Conservation (phyloP, 1,284 basidiomycete species). For the Leucocoprinus gongylophorus region DNA sequence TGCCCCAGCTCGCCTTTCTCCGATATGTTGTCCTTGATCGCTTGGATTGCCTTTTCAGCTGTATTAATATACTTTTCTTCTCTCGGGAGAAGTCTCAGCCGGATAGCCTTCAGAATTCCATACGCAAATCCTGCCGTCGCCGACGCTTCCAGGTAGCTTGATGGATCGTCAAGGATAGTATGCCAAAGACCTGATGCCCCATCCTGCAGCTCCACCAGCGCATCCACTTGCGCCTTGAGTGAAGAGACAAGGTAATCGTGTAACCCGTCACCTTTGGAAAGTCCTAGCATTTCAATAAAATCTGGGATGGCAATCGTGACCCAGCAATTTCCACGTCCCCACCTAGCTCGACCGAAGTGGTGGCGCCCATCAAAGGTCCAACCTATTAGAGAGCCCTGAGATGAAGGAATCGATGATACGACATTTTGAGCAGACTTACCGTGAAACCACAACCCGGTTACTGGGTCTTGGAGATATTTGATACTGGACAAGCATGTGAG, state of each 20-base stretch:
- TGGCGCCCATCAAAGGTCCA: constrained; percentile 48
- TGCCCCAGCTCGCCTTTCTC: constrained; percentile 46
- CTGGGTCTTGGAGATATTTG: constrained; percentile 44
- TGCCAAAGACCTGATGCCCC: constrained; percentile 50
- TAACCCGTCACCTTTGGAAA: constrained; percentile 38
- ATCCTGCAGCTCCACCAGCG: constrained; percentile 46
- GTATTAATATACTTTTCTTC: constrained; percentile 38
- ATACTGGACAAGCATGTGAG: constrained; percentile 22
- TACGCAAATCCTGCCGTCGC: constrained; percentile 59
- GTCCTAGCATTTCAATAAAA: constrained; percentile 48
- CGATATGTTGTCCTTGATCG: constrained; percentile 47
- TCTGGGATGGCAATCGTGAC: constrained; percentile 57
- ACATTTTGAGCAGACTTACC: constrained; percentile 29
- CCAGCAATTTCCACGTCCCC: constrained; percentile 65
- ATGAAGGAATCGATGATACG: neutral
- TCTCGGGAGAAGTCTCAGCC: constrained; percentile 40
- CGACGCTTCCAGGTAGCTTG: constrained; percentile 53
- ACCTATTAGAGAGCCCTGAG: constrained; percentile 24
- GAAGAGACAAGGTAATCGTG: constrained; percentile 42
- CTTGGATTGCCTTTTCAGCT: constrained; percentile 45
- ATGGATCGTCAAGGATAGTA: constrained; percentile 52
- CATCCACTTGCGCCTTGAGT: constrained; percentile 48
- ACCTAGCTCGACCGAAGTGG: constrained; percentile 49
- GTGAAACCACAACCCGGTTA: constrained; percentile 49
- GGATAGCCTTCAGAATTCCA: constrained; percentile 51